Percentiles rank a stretch among this genome's conserved stretches.
Evolutionary conservation across 106 monocot genomes (phyloP).

Genomic region (Hemerocallis citrina): DNA sequence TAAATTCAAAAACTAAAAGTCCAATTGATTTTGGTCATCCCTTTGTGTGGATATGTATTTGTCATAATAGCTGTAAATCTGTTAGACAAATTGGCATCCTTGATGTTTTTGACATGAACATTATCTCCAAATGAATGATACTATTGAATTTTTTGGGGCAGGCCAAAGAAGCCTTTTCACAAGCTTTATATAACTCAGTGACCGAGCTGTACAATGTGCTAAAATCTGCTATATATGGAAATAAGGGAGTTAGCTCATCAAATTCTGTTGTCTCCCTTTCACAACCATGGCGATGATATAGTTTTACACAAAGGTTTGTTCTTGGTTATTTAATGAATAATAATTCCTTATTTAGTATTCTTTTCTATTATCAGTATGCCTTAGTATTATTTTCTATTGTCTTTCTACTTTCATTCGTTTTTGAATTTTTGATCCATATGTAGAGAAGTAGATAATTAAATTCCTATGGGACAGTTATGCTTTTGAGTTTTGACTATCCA

Average conservation of each 20-base stretch:
- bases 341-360: not conserved
- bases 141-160: no score
- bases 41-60: no score
- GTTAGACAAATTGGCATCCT: no score
- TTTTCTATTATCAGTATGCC: not conserved
- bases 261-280: slow-evolving; percentile 41
- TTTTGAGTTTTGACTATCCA: not conserved
- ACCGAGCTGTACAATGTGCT: slow-evolving; percentile 50
- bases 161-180: slow-evolving; percentile 47
- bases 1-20: no score
- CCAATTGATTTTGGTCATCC: no score
- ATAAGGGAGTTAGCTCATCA: slow-evolving; percentile 41
- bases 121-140: no score
- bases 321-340: not conserved
- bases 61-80: no score
- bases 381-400: not conserved
- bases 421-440: not conserved
- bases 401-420: not conserved
- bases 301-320: slow-evolving; percentile 7
- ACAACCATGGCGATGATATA: slow-evolving; percentile 41
- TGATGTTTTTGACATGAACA: no score
- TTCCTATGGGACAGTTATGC: not conserved
- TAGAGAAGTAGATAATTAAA: not conserved
- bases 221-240: slow-evolving; percentile 50
- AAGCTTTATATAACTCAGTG: slow-evolving; percentile 43